phyloP scores from a whole-genome alignment of 345 rosid species.

The Moricandia arvensis region DNA sequence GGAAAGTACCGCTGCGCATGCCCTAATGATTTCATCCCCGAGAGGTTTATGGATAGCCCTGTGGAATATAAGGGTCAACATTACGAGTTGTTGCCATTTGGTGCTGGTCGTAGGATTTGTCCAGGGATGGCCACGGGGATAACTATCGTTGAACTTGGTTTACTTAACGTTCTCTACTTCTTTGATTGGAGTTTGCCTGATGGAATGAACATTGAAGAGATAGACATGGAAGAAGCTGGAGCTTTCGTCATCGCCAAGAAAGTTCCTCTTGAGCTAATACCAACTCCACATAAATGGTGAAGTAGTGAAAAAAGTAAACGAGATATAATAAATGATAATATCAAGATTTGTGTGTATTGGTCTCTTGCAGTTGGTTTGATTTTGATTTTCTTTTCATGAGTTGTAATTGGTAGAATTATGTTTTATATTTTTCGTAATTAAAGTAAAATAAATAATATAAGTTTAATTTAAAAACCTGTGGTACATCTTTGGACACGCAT shows the following conservation, averaged over 20 bases:
- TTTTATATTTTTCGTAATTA: not conserved
- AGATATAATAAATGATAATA: not conserved
- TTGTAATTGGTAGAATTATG: constrained; percentile 9
- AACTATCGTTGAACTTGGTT: no score
- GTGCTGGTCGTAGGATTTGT: no score
- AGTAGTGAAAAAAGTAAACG: not conserved
- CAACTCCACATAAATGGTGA: constrained; percentile 22
- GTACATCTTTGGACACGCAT: not conserved
- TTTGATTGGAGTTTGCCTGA: no score
- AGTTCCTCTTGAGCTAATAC: no score
- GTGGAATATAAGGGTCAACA: constrained; percentile 44
- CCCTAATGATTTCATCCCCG: constrained; percentile 40
- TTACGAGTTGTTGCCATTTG: constrained; percentile 46
- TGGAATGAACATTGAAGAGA: no score
- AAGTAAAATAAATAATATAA: no score
- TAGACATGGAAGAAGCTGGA: no score
- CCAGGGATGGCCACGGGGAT: no score
- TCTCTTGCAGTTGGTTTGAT: constrained; percentile 1
- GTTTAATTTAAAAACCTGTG: not conserved
- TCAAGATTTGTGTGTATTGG: not conserved
- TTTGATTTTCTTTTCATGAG: not conserved
- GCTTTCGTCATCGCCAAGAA: no score
- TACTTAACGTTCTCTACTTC: no score
- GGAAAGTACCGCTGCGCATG: no score
- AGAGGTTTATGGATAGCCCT: constrained; percentile 41